A percentile compares a stretch with the other conserved stretches of the same genome.
phyloP scores from a whole-genome alignment of 257 asterid species.

The Eustoma russellianum region DNA sequence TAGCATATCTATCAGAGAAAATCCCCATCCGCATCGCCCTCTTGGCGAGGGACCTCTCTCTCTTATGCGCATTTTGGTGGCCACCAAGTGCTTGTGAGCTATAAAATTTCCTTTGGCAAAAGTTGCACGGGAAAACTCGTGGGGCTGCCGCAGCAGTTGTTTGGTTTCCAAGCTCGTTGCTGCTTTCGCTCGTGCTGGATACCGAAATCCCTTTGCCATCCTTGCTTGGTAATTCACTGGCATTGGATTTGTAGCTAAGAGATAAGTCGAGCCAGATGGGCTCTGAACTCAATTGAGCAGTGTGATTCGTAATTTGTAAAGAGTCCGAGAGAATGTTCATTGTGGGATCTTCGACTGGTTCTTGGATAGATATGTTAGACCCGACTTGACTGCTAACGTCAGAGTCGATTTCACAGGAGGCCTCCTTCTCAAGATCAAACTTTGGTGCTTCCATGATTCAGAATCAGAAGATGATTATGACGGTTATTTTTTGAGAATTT shows the following conservation, averaged over 20 bases:
- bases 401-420: conserved; percentile 23
- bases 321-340: conserved; percentile 8
- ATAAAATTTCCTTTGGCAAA: conserved; percentile 31
- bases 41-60: conserved; percentile 33
- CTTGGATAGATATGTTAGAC: conserved; percentile 31
- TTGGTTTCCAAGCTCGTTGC: conserved; percentile 30
- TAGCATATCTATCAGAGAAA: conserved; percentile 24
- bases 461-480: conserved; percentile 1
- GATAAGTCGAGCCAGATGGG: conserved; percentile 37
- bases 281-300: conserved; percentile 15
- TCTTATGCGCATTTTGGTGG: conserved; percentile 42
- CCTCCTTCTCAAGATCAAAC: conserved; percentile 28
- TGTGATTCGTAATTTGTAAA: conserved; percentile 10
- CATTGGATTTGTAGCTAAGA: conserved; percentile 22
- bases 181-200: conserved; percentile 46
- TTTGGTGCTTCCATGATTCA: conserved; percentile 26
- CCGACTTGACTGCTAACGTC: conserved; percentile 26
- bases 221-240: conserved; percentile 13
- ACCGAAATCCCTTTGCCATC: conserved; percentile 19
- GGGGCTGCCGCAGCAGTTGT: conserved; percentile 12
- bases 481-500: background rate
- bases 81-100: conserved; percentile 51
- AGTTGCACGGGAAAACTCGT: conserved; percentile 36
- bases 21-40: conserved; percentile 44
- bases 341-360: conserved; percentile 11